phyloP scores from a whole-genome alignment of 805 yeast species.

The Sugiyamaella lignohabitans region DNA sequence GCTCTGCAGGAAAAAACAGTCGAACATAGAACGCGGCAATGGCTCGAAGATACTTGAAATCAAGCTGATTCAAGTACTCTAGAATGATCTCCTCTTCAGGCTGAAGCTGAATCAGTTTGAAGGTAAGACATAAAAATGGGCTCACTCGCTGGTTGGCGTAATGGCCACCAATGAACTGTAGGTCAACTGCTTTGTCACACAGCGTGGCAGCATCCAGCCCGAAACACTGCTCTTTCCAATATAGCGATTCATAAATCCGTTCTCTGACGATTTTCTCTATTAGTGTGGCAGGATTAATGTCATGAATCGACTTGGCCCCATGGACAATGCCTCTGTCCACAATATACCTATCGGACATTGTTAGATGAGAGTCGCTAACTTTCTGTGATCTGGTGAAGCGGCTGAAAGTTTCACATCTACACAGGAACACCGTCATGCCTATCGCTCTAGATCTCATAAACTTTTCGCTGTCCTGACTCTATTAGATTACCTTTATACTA shows the following conservation, averaged over 20 bases:
- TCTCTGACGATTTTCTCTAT: conserved; percentile 55
- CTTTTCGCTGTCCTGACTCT: too few species aligned
- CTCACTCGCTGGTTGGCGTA: conserved; percentile 53
- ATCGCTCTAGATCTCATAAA: too few species aligned
- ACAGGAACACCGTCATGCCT: too few species aligned
- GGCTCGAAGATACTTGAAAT: conserved; percentile 73
- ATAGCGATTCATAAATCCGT: conserved; percentile 47
- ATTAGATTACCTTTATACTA: too few species aligned
- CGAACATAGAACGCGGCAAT: conserved; percentile 57
- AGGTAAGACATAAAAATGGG: conserved; percentile 67
- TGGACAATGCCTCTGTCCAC: conserved; percentile 26
- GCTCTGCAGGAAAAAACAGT: conserved; percentile 39
- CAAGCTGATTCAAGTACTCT: conserved; percentile 50
- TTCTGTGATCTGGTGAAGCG: too few species aligned
- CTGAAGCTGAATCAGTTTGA: conserved; percentile 68
- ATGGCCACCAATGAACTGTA: conserved; percentile 53
- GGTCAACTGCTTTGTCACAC: conserved; percentile 41
- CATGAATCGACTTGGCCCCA: conserved; percentile 31
- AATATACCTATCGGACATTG: conserved; percentile 14
- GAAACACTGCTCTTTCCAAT: conserved; percentile 53
- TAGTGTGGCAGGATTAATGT: conserved; percentile 44
- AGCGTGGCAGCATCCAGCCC: conserved; percentile 44
- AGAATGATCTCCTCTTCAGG: conserved; percentile 55
- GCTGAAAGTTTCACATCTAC: too few species aligned
- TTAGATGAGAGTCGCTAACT: too few species aligned